A percentile compares a stretch with the other conserved stretches of the same genome.
These are phyloP conservation scores for Fragaria ananassa DNA, from an alignment of 306 rosid genomes.

Conservation along the genomic window DNA sequence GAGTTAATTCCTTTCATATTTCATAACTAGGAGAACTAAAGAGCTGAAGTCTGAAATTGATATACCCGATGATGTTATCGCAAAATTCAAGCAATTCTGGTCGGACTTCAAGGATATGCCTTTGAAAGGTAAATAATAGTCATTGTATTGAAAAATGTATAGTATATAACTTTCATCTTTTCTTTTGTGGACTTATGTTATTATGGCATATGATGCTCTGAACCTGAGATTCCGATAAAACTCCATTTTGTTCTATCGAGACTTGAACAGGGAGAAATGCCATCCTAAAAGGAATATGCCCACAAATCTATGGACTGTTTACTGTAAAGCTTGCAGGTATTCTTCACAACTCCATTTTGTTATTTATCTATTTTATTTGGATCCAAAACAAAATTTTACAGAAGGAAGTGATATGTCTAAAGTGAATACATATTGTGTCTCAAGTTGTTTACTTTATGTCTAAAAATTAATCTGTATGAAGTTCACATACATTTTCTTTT, in stretches of 20 bases:
- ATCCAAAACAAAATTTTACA: not conserved
- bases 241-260: not conserved
- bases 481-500: constrained; percentile 21
- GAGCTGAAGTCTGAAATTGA: constrained; percentile 74
- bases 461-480: not conserved
- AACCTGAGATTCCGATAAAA: constrained; percentile 15
- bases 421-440: not conserved
- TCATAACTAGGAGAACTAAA: constrained; percentile 65
- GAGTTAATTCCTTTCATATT: constrained; percentile 16
- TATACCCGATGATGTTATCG: constrained; percentile 57
- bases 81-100: constrained; percentile 75
- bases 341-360: not conserved
- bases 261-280: constrained; percentile 85
- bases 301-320: constrained; percentile 90
- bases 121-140: constrained; percentile 60
- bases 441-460: not conserved
- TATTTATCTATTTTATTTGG: not conserved
- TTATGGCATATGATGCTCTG: constrained; percentile 11
- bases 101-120: constrained; percentile 61
- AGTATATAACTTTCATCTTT: not conserved
- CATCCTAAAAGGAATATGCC: constrained; percentile 84
- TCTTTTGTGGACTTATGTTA: constrained; percentile 6
- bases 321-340: constrained; percentile 96
- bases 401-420: not conserved
- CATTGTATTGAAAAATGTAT: not conserved